phyloP scores from a whole-genome alignment of 2,329 filamentous ascomycete species.

The Knoxdaviesia capensis region DNA sequence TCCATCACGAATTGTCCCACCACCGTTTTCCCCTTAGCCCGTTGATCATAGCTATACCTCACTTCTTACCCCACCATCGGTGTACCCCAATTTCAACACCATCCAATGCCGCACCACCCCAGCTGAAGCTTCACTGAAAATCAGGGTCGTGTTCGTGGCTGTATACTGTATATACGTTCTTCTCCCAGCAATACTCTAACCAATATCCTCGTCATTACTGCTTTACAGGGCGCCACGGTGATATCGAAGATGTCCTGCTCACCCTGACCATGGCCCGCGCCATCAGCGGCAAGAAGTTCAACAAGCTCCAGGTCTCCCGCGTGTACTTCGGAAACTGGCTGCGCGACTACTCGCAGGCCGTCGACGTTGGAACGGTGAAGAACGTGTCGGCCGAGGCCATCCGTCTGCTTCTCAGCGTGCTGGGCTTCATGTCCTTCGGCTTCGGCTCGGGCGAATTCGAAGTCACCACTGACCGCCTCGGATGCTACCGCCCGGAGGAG shows the following conservation, averaged over 20 bases:
- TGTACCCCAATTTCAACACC: too few species aligned
- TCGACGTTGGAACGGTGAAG: conserved; percentile 85
- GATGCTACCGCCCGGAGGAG: conserved; percentile 61
- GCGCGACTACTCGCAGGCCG: conserved; percentile 78
- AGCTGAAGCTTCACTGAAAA: too few species aligned
- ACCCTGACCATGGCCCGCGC: conserved; percentile 39
- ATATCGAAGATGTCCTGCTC: conserved; percentile 82
- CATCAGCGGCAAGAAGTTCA: conserved; percentile 55
- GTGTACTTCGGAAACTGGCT: conserved; percentile 97
- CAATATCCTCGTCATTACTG: conserved; percentile 3
- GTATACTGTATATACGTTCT: too few species aligned
- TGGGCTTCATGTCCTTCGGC: conserved; percentile 77
- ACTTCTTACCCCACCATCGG: too few species aligned
- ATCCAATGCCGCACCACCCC: too few species aligned
- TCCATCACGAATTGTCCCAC: too few species aligned
- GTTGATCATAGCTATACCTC: too few species aligned
- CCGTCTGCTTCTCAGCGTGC: conserved; percentile 68
- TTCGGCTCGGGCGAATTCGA: conserved; percentile 78
- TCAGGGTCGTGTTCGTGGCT: too few species aligned
- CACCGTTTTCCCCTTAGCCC: too few species aligned
- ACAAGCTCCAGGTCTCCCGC: conserved; percentile 68
- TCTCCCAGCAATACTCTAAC: too few species aligned
- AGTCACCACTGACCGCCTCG: conserved; percentile 60
- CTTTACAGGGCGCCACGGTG: conserved; percentile 56
- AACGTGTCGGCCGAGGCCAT: conserved; percentile 80